Evolutionary conservation across 2,329 filamentous ascomycete genomes (phyloP), one percentile per base, ranked within the genome.

Genomic region (Pestalotiopsis sp.): DNA sequence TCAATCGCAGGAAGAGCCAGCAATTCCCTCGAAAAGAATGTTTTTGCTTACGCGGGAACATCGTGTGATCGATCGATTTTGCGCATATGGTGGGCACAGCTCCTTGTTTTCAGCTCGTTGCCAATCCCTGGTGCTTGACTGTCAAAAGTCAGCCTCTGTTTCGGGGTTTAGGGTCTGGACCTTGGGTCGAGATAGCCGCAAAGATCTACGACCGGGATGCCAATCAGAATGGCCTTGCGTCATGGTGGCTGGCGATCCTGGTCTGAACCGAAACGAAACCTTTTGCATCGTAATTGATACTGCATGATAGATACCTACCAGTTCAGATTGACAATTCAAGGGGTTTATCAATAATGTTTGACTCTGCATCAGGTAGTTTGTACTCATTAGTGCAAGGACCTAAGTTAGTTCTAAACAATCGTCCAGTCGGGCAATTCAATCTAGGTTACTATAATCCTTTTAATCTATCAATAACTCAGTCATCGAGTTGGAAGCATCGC

Each of bases 201-300:
- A 56, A 35, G 66, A 67, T 67, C 66, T 67, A 64, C 66, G 55
- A 64, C 66, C 52, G 48, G 66, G 66, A 59, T 67, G 40, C 60
- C 52, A 22, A 52, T 52, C 44, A 14, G 30, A 40, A 14, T 61
- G 9, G 26, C 60, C 58, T 67, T 67, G 60, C 66, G 66, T 67
- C 66, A 67, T 67, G 52, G 59, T 24, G 9, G 24, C 35, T 58
- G 58, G 22, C 30, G 44, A 38, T 65, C 30, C n/a, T 14, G 58
- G 58, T 11, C n/a, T 22, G 44, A 22, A 7, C 14, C 14, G 6
- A 52, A n/a, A 17, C 44, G 7, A 17, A n/a, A 20, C 10, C 44
- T n/a, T 20, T 52, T n/a, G 17, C 6, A 52, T 52, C 44, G 4
- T 5, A 52, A 17, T 20, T 9, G 17, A 6, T 52, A 52, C 4